Evolutionary conservation across 2,329 filamentous ascomycete genomes (phyloP).

Genomic region (Cryphonectria parasitica): DNA sequence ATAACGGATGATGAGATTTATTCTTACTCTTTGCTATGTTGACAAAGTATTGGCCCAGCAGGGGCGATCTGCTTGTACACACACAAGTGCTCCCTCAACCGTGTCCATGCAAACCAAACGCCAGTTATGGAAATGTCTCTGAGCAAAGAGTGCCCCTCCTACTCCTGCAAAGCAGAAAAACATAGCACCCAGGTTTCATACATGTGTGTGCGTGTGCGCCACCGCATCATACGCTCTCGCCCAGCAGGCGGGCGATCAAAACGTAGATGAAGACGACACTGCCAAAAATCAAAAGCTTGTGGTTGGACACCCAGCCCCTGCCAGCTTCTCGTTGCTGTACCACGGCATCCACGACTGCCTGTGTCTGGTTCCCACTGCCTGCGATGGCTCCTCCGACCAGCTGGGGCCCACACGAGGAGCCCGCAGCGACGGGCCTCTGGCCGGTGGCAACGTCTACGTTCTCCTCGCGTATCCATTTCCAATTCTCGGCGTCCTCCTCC

Average conservation of each 20-base stretch:
- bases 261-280: conserved; percentile 80
- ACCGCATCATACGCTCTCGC: conserved; percentile 42
- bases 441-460: conserved; percentile 80
- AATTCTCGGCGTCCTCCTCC: conserved; percentile 86
- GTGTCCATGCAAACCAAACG: conserved; percentile 25
- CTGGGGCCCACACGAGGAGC: conserved; percentile 51
- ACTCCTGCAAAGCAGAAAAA: background rate
- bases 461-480: conserved; percentile 86
- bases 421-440: conserved; percentile 61
- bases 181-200: background rate
- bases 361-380: conserved; percentile 65
- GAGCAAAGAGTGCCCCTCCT: background rate
- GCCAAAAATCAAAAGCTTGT: conserved; percentile 76
- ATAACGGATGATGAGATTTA: background rate
- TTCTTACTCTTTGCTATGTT: background rate
- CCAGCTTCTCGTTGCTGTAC: conserved; percentile 79
- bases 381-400: conserved; percentile 63
- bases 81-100: background rate
- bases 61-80: conserved; percentile 5
- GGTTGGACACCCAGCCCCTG: conserved; percentile 78
- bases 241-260: conserved; percentile 74
- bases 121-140: conserved; percentile 16
- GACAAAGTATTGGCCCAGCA: background rate
- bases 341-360: conserved; percentile 76
- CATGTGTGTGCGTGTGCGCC: no score